These are phyloP conservation scores for Arctium minus DNA, from an alignment of 129 eudicot species.

Conservation along the genomic window DNA sequence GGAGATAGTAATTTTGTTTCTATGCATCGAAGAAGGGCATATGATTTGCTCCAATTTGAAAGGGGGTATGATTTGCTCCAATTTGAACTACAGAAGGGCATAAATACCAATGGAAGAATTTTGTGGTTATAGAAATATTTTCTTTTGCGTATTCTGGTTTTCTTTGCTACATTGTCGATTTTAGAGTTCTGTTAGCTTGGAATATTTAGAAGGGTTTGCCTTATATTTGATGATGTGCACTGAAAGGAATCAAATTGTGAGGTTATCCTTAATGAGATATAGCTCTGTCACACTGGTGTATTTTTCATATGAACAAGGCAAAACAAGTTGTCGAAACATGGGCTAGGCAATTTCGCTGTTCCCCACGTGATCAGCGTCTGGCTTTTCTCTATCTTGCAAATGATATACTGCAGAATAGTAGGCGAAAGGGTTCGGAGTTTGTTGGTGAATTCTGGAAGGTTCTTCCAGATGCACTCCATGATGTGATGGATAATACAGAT, in stretches of 20 bases:
- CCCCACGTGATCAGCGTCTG: constrained; percentile 83
- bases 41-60: no score
- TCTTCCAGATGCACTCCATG: constrained; percentile 40
- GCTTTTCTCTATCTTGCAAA: constrained; percentile 96
- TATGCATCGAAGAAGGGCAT: no score
- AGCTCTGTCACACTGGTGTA: constrained; percentile 99
- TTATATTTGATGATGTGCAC: background rate
- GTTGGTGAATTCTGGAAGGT: constrained; percentile 95
- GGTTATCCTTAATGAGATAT: constrained; percentile 32
- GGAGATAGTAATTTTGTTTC: no score
- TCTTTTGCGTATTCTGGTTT: background rate
- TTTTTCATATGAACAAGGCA: constrained; percentile 95
- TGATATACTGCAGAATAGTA: constrained; percentile 89
- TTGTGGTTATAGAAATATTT: background rate
- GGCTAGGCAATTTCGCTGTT: constrained; percentile 72
- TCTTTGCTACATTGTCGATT: background rate
- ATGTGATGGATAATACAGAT: no score
- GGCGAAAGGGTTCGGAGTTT: constrained; percentile 91
- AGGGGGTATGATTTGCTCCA: background rate
- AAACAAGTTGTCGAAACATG: constrained; percentile 96
- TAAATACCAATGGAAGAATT: background rate
- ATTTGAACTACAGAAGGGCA: background rate
- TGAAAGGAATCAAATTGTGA: background rate
- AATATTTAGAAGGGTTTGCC: background rate
- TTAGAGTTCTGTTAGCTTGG: background rate